Percentiles rank a stretch among this genome's conserved stretches.
These are phyloP conservation scores for Phalaenopsis hybrid DNA, from an alignment of 116 monocot species.

Conservation along the genomic window DNA sequence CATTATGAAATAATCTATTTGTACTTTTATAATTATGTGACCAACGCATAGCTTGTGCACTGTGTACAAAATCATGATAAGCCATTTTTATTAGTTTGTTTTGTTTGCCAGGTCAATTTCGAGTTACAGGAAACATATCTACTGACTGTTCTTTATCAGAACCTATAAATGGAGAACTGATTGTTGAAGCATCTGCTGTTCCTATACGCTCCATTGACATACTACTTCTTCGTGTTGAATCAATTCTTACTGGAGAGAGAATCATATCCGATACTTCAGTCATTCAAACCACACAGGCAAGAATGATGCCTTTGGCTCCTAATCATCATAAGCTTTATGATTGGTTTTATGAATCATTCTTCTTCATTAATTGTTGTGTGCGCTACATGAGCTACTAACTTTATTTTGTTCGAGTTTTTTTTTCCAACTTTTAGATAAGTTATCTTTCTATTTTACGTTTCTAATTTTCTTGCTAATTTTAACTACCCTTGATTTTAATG, in stretches of 20 bases:
- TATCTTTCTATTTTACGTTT: not conserved
- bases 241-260: slow-evolving; percentile 39
- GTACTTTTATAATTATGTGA: not conserved
- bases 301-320: not conserved
- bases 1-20: not conserved
- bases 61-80: not conserved
- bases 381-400: not conserved
- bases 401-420: not conserved
- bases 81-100: not conserved
- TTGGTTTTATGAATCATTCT: not conserved
- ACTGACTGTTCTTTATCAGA: slow-evolving; percentile 28
- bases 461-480: not conserved
- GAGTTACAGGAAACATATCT: slow-evolving; percentile 31
- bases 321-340: no score
- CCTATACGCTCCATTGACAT: slow-evolving; percentile 46
- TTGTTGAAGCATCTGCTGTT: slow-evolving; percentile 39
- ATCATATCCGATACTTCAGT: slow-evolving; percentile 34
- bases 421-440: not conserved
- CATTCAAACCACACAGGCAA: slow-evolving; percentile 43
- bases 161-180: slow-evolving; percentile 35
- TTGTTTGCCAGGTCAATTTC: slow-evolving; percentile 28
- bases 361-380: not conserved
- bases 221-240: slow-evolving; percentile 40
- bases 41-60: not conserved
- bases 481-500: not conserved